Evolutionary conservation across 176 grass and related monocot species (phyloP).

Genomic region (Triticum dicoccoides): DNA sequence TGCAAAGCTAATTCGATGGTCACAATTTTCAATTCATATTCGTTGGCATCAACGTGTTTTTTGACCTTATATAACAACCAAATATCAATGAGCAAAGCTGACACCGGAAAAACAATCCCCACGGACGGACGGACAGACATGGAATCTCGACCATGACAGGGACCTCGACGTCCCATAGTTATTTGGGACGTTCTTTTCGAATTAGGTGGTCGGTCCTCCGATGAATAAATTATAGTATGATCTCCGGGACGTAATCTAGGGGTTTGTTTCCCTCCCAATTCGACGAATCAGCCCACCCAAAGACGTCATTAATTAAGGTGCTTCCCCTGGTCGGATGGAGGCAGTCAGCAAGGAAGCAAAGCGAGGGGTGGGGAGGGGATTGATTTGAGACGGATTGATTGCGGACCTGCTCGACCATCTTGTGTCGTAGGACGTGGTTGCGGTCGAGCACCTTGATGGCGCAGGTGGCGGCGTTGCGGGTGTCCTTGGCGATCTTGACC

Average conservation of each 20-base stretch:
- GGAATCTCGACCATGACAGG: conserved; percentile 10
- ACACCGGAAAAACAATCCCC: neutral
- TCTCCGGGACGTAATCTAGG: neutral
- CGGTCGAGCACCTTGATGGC: conserved; percentile 95
- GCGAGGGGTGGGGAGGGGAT: neutral
- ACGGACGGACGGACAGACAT: neutral
- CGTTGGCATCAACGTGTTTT: neutral
- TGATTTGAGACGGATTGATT: too few species aligned
- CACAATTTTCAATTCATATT: neutral
- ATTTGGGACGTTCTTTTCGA: neutral
- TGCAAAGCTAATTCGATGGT: neutral
- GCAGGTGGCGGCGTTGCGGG: conserved; percentile 43
- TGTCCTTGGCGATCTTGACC: conserved; percentile 80
- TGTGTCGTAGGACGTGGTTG: conserved; percentile 80
- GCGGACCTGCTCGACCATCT: conserved; percentile 90
- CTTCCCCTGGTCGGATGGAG: neutral
- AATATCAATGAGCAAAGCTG: neutral
- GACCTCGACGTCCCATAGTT: neutral
- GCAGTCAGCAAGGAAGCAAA: neutral
- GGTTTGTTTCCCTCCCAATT: neutral
- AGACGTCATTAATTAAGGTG: neutral
- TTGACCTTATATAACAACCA: too few species aligned
- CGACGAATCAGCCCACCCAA: neutral
- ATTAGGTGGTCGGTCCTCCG: neutral
- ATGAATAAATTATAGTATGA: neutral